These are phyloP conservation scores for Phoma herbarum DNA, from an alignment of 2,329 filamentous ascomycete genomes.

Conservation along the genomic window DNA sequence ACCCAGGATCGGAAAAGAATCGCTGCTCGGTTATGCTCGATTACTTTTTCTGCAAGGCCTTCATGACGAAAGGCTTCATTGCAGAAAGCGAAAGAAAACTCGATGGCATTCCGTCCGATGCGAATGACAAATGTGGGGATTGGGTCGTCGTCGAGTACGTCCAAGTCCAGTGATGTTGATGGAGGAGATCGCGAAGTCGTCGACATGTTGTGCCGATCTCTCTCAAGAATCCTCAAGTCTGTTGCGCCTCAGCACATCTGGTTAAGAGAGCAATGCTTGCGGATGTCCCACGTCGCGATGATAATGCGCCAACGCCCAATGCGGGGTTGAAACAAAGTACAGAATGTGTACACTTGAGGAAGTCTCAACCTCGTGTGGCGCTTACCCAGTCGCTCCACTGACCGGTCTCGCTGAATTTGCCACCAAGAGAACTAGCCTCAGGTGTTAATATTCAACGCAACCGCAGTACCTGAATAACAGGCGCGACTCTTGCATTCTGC, in stretches of 20 bases:
- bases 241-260: neutral
- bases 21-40: constrained; percentile 22
- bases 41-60: constrained; percentile 17
- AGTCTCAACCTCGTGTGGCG: constrained; percentile 4
- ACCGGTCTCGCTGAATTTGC: constrained; percentile 9
- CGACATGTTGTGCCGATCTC: constrained; percentile 5
- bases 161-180: constrained; percentile 29
- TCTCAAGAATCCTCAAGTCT: neutral
- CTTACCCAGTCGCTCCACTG: neutral
- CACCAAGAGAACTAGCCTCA: constrained; percentile 1
- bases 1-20: constrained; percentile 42
- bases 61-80: constrained; percentile 35
- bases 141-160: constrained; percentile 33
- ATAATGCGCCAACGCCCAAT: neutral
- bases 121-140: constrained; percentile 38
- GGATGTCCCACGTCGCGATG: neutral
- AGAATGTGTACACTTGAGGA: neutral
- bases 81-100: constrained; percentile 33
- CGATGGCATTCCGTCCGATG: constrained; percentile 16
- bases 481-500: neutral
- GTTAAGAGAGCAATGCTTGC: neutral
- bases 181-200: constrained; percentile 2
- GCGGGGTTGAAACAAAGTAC: neutral
- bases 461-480: neutral
- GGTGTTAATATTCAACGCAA: neutral